Base-by-base conservation (phyloP, 345 rosid species). In the Boechera retrofracta region DNA sequence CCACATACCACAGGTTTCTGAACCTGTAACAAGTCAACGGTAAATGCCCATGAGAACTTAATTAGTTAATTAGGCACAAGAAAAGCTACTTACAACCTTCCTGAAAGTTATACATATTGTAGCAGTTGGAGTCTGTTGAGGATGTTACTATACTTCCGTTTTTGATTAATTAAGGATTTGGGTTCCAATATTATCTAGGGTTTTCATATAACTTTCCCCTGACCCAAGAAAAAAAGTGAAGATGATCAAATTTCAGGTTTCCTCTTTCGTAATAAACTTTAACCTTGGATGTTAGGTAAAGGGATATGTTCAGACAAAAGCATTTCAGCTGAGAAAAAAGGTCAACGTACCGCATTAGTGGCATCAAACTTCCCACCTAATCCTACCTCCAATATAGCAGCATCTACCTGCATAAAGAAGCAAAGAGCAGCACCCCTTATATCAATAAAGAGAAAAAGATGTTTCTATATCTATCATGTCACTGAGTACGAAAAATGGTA, bases 281-380 rank as follows among this genome's bases (percentile, higher is more conserved):
- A 28, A 52, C 3, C 16, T 49, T 62, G 13, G 13, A 45, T 57
- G 11, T 51, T 62, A 62, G 31, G 16, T 36, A 31, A 72, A 52
- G 18, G 15, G 39, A 21, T 51, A 60, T n/a, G 52, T 76, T 42
- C 52, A 70, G 57, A 36, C 45, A 54, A 21, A 1, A 10, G 18
- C 56, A 72, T 51, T 28, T 29, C 16, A 24, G 59, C 29, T 2
- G 10, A 4, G 32, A 4, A 57, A 53, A 69, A 41, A 69, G 42
- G 66, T 18, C 12, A 67, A 63, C 85, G 11, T 87, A 95, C 99
- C 93, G 91, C 99, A 81, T 95, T 95, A 47, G 99, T 95, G 62
- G 99, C 90, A 64, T 92, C 97, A 74, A 91, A 89, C 84, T 69
- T 92, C 77, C 99, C 99, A 10, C 99, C 99, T 77, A 95, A 73